These are phyloP conservation scores for Diaporthe sp. DNA, from an alignment of 2,329 filamentous ascomycete genomes.

Conservation along the genomic window DNA sequence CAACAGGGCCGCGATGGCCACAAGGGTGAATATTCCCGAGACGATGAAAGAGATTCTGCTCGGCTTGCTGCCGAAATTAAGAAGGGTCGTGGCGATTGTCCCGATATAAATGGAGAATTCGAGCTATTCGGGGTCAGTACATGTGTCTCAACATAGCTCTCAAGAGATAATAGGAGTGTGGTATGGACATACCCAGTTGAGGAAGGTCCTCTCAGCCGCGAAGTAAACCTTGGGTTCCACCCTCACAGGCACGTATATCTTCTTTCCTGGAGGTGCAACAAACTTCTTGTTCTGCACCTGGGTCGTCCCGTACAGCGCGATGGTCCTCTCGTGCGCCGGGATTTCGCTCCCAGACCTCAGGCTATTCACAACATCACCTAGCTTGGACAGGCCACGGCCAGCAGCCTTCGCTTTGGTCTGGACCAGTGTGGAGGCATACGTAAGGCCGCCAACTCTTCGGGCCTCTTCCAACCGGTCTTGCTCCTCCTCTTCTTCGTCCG, in stretches of 20 bases:
- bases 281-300: constrained; percentile 72
- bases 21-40: constrained; percentile 83
- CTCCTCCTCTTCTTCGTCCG: constrained; percentile 84
- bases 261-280: constrained; percentile 85
- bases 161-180: background rate
- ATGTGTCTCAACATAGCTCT: constrained; percentile 15
- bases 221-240: constrained; percentile 99
- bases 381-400: constrained; percentile 57
- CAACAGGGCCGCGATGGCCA: constrained; percentile 82
- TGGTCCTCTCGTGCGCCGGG: constrained; percentile 68
- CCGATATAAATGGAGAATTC: constrained; percentile 97
- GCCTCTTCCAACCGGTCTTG: constrained; percentile 84
- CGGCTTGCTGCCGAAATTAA: constrained; percentile 81
- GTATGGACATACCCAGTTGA: constrained; percentile 82
- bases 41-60: constrained; percentile 74
- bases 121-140: constrained; percentile 67
- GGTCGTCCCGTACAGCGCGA: constrained; percentile 67
- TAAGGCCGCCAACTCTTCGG: constrained; percentile 80
- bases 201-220: constrained; percentile 94
- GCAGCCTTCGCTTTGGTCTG: constrained; percentile 59
- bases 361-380: constrained; percentile 66
- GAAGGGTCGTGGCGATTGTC: constrained; percentile 84
- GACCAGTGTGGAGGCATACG: constrained; percentile 76
- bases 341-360: constrained; percentile 69
- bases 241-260: constrained; percentile 94